These are phyloP conservation scores for Aeminium ludgeri DNA, from an alignment of 495 filamentous ascomycete genomes.

Conservation along the genomic window DNA sequence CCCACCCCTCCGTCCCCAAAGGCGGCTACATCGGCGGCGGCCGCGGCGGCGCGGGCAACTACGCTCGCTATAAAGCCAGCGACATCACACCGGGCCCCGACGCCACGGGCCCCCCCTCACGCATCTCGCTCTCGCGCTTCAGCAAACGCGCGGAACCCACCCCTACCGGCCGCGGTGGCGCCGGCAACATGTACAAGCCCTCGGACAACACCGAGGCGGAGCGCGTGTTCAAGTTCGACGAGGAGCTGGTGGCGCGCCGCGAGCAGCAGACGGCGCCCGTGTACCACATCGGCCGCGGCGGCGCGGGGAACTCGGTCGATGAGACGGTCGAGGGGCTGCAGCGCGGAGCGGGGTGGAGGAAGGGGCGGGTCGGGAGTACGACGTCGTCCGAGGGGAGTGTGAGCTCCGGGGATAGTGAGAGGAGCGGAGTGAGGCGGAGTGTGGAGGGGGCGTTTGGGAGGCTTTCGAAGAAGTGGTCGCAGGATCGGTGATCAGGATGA, in stretches of 20 bases:
- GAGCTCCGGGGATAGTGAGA: constrained; percentile 5
- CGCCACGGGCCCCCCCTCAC: constrained; percentile 39
- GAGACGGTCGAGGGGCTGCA: constrained; percentile 8
- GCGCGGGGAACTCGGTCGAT: constrained; percentile 62
- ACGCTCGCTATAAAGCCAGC: constrained; percentile 50
- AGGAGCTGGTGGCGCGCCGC: constrained; percentile 57
- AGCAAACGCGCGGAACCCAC: not conserved
- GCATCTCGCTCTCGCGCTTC: constrained; percentile 20
- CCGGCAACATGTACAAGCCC: constrained; percentile 64
- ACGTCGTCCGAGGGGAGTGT: constrained; percentile 2
- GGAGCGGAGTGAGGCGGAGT: constrained; percentile 7
- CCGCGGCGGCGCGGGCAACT: constrained; percentile 77
- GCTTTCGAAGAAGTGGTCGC: constrained; percentile 7
- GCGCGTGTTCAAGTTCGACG: constrained; percentile 76
- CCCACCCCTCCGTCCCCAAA: constrained; percentile 54
- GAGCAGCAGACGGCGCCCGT: constrained; percentile 42
- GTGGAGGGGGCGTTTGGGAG: constrained; percentile 10
- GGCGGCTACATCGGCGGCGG: constrained; percentile 47
- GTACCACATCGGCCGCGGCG: constrained; percentile 76
- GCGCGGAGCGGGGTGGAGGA: not conserved
- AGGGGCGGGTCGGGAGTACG: not conserved
- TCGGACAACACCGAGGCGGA: constrained; percentile 34
- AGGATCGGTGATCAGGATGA: not conserved
- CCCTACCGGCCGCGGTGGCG: constrained; percentile 62
- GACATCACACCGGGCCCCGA: constrained; percentile 36